Conservation (phyloP, 1,284 basidiomycete species). For the Vanrija humicola region DNA sequence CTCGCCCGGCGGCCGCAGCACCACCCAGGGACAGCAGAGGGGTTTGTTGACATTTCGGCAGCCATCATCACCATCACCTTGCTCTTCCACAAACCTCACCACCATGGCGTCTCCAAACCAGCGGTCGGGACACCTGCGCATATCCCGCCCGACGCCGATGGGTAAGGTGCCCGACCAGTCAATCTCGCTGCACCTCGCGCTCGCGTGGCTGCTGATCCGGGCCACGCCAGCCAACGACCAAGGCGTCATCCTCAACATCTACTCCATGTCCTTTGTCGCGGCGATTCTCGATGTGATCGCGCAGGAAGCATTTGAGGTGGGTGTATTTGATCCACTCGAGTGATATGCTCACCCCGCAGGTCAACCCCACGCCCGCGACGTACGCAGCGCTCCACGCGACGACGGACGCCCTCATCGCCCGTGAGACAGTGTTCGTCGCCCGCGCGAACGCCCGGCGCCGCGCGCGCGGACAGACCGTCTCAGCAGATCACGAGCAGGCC, state of each 20-base stretch:
- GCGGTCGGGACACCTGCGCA: not conserved
- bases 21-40: constrained; percentile 1
- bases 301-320: constrained; percentile 36
- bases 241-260: constrained; percentile 22
- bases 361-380: constrained; percentile 25
- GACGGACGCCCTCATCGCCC: constrained; percentile 27
- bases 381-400: constrained; percentile 21
- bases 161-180: not conserved
- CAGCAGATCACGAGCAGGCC: constrained; percentile 12
- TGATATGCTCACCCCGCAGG: constrained; percentile 13
- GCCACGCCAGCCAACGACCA: constrained; percentile 12
- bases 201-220: constrained; percentile 31
- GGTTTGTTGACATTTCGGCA: not conserved
- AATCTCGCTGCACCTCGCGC: constrained; percentile 30
- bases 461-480: constrained; percentile 22
- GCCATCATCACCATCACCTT: not conserved
- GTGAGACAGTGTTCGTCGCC: constrained; percentile 16
- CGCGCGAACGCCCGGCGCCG: constrained; percentile 20
- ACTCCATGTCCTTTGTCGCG: constrained; percentile 29
- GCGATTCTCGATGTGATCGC: constrained; percentile 32
- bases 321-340: not conserved
- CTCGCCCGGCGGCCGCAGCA: not conserved
- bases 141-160: not conserved
- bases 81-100: not conserved
- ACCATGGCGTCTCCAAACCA: not conserved